These are phyloP conservation scores for Conidiobolus incongruus DNA, from an alignment of 371 early-diverging fungal genomes.

Conservation along the genomic window DNA sequence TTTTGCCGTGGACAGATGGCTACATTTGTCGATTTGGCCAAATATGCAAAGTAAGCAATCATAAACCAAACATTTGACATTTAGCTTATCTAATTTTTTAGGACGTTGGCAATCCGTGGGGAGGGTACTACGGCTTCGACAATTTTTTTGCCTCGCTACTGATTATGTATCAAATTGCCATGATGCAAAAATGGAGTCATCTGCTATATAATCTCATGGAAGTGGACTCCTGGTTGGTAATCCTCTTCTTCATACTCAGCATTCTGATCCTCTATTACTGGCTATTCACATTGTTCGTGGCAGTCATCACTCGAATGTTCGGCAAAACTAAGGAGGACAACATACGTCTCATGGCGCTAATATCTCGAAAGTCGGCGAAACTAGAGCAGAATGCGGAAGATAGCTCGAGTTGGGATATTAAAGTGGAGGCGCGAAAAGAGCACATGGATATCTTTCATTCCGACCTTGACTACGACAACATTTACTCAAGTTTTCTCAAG, in stretches of 20 bases:
- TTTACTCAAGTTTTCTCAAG: too few relatives aligned
- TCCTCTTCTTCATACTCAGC: conserved; percentile 29
- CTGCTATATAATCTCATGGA: conserved; percentile 45
- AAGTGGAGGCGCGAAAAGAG: too few relatives aligned
- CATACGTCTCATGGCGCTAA: too few relatives aligned
- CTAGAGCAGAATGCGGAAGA: too few relatives aligned
- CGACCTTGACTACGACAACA: too few relatives aligned
- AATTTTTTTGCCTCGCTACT: too few relatives aligned
- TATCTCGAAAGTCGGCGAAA: too few relatives aligned
- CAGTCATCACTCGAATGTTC: conserved; percentile 47
- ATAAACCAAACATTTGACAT: conserved; percentile 11
- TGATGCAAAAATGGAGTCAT: conserved; percentile 46
- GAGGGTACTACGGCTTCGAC: conserved; percentile 19
- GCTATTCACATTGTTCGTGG: conserved; percentile 43
- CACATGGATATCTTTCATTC: too few relatives aligned
- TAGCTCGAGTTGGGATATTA: too few relatives aligned
- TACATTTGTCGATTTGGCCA: background rate
- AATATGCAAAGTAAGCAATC: background rate
- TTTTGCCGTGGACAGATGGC: background rate
- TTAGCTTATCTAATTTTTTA: conserved; percentile 29
- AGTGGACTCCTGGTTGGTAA: conserved; percentile 25
- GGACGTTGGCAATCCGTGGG: conserved; percentile 25
- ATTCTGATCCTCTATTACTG: conserved; percentile 42
- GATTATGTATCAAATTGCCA: too few relatives aligned
- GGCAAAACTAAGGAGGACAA: conserved; percentile 36